Conservation (phyloP, 129 eudicot species). For the Saposhnikovia divaricata region DNA sequence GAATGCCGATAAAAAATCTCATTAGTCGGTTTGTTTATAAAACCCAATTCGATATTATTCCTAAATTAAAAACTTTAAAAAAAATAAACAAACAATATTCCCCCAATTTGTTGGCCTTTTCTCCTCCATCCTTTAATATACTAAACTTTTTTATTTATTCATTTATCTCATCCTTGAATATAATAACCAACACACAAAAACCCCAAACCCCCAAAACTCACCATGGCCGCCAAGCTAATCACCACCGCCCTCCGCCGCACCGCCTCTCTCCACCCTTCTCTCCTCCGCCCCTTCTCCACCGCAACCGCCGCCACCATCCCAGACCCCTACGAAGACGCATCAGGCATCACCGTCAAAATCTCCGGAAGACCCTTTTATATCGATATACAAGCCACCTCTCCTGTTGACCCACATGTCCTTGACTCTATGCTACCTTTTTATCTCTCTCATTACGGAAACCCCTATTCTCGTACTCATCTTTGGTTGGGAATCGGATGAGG, state of each 20-base stretch:
- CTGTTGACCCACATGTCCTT: conserved; percentile 85
- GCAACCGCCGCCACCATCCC: conserved; percentile 26
- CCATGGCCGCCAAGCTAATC: conserved; percentile 53
- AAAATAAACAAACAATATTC: not conserved
- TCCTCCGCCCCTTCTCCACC: conserved; percentile 27
- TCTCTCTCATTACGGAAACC: conserved; percentile 80
- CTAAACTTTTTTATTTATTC: too few species aligned
- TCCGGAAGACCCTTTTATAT: conserved; percentile 90
- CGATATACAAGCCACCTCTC: conserved; percentile 98
- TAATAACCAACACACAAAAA: too few species aligned
- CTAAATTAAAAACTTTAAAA: too few species aligned
- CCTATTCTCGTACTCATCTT: conserved; percentile 94
- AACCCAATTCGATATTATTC: too few species aligned
- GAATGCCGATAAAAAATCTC: too few species aligned
- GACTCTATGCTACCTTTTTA: conserved; percentile 95
- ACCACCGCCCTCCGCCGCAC: conserved; percentile 43
- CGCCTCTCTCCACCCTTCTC: conserved; percentile 7
- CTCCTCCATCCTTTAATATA: not conserved
- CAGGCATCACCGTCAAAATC: conserved; percentile 61
- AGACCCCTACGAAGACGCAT: conserved; percentile 35
- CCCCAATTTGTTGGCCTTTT: not conserved
- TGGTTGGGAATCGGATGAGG: conserved; percentile 98
- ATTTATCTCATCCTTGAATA: not conserved
- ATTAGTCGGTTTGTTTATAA: too few species aligned
- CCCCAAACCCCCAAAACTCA: not conserved